Conservation (phyloP, 768 basidiomycete species). For the Dacryopinax primogenitus region DNA sequence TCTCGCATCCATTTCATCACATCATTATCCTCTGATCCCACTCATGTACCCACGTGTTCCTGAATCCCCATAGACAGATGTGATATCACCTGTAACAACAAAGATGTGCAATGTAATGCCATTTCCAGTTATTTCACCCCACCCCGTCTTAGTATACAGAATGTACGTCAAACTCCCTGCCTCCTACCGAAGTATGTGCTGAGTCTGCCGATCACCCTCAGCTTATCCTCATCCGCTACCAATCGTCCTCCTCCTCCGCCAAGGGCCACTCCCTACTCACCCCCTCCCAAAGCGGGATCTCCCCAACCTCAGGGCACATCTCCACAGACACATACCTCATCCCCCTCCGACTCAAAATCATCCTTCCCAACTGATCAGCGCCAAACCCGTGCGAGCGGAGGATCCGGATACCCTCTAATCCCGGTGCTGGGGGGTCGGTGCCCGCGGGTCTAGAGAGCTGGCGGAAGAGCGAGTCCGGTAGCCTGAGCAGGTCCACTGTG, state of each 20-base stretch:
- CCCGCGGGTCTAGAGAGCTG: background rate
- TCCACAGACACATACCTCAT: background rate
- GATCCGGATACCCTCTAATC: background rate
- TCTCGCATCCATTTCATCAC: conserved; percentile 1
- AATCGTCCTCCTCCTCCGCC: no score
- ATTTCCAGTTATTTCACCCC: no score
- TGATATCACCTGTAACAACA: conserved; percentile 3
- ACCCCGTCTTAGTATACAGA: no score
- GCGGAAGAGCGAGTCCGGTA: background rate
- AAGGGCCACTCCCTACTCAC: no score
- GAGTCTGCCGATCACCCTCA: no score
- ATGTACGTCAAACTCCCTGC: no score
- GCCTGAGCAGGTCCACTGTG: background rate
- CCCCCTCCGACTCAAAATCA: background rate
- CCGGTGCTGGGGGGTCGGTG: background rate
- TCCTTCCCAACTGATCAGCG: background rate
- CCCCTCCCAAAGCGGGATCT: no score
- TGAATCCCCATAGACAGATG: background rate
- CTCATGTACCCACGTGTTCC: background rate
- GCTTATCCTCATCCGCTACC: no score
- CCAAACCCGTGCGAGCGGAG: background rate
- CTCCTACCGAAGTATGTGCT: no score
- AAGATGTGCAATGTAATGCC: conserved; percentile 8
- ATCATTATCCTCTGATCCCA: background rate
- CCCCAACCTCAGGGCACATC: background rate